Evolutionary conservation across 305 asterid species (phyloP).

Genomic region (Fraxinus paxiana): DNA sequence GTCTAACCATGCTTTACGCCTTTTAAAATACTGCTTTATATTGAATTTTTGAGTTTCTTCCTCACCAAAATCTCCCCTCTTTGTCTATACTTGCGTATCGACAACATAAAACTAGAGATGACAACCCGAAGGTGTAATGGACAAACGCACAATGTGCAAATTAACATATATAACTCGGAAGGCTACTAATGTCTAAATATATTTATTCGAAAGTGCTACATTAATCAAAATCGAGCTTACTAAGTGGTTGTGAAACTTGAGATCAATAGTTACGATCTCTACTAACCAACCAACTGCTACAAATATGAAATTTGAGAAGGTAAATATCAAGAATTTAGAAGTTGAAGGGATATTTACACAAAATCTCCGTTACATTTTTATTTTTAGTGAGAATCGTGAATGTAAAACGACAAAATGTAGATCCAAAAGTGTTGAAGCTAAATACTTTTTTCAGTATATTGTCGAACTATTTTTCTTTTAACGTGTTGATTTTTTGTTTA

Average conservation of each 20-base stretch:
- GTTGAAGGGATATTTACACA: too few species aligned
- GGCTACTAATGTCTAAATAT: not conserved
- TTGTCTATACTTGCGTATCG: not conserved
- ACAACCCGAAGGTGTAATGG: not conserved
- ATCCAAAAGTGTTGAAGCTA: not conserved
- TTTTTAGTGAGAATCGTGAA: not conserved
- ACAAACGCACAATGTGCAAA: not conserved
- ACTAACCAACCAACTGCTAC: not conserved
- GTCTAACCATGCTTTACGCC: too few species aligned
- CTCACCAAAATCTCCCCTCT: not conserved
- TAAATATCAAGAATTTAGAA: not conserved
- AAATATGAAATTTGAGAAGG: not conserved
- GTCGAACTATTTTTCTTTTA: not conserved
- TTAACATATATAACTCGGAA: not conserved
- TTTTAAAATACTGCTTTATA: too few species aligned
- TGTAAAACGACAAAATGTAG: not conserved
- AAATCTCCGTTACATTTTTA: not conserved
- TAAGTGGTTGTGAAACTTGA: not conserved
- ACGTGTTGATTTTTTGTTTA: too few species aligned
- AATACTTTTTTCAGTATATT: not conserved
- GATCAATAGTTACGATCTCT: not conserved
- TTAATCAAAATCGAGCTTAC: not conserved
- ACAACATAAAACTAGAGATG: not conserved
- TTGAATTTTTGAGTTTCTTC: not conserved
- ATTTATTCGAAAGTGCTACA: not conserved